Conservation (phyloP, 73 alveolate species). For the Paramecium primaurelia region DNA sequence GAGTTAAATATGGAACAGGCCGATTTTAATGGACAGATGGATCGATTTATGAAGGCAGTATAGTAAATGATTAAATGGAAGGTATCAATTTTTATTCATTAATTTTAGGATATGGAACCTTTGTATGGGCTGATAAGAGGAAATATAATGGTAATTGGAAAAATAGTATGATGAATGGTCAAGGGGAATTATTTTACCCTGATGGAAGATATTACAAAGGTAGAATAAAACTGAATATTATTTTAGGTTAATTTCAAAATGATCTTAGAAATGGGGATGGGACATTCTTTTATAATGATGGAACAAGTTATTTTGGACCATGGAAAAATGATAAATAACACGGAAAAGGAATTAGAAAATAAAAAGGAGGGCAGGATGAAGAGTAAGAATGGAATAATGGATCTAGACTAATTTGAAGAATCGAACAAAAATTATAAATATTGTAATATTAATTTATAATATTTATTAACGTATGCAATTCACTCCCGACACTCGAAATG, state of each 20-base stretch:
- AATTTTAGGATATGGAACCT: not conserved
- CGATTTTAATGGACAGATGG: conserved; percentile 67
- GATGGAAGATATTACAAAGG: conserved; percentile 65
- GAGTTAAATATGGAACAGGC: conserved; percentile 59
- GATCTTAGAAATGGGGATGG: conserved; percentile 58
- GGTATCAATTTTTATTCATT: not conserved
- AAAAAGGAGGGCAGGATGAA: not conserved
- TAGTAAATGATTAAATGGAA: not conserved
- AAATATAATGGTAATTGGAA: conserved; percentile 64
- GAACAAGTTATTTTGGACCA: conserved; percentile 53
- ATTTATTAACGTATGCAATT: conserved; percentile 3
- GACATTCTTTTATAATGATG: conserved; percentile 47
- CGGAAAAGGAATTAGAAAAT: conserved; percentile 42
- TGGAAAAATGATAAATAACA: conserved; percentile 58
- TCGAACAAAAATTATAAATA: not conserved
- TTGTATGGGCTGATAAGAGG: conserved; percentile 60
- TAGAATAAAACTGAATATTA: conserved; percentile 56
- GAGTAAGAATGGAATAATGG: not conserved
- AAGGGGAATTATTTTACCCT: conserved; percentile 58
- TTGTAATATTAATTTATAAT: not conserved
- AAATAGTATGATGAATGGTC: conserved; percentile 64
- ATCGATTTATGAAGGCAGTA: conserved; percentile 58
- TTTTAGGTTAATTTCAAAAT: conserved; percentile 37
- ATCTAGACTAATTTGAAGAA: not conserved
- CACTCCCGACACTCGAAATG: not conserved